Evolutionary conservation across 495 filamentous ascomycete species (phyloP).

Genomic region (Aspergillus affinis): DNA sequence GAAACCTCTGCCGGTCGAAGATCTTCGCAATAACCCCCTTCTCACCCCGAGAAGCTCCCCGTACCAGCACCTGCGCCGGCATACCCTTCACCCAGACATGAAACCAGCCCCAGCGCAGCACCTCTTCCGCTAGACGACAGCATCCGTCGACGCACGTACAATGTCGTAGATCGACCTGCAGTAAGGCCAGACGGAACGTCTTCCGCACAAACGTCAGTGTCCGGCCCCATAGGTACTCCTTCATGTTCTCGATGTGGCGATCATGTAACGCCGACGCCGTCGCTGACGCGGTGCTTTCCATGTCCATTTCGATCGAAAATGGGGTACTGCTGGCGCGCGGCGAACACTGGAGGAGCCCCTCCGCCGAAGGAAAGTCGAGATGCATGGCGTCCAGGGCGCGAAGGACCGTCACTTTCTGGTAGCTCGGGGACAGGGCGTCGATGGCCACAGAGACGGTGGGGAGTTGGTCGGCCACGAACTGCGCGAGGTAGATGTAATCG

Average conservation of each 20-base stretch:
- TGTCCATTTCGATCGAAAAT: neutral
- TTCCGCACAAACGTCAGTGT: constrained; percentile 18
- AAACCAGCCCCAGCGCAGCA: constrained; percentile 15
- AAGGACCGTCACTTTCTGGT: neutral
- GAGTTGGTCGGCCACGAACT: constrained; percentile 4
- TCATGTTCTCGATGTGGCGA: constrained; percentile 11
- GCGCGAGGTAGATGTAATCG: constrained; percentile 10
- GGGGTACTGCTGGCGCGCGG: neutral
- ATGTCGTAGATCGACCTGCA: constrained; percentile 6
- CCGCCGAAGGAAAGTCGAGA: neutral
- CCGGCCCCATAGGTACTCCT: constrained; percentile 15
- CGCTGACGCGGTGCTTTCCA: neutral
- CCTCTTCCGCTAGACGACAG: constrained; percentile 12
- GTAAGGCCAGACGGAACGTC: constrained; percentile 8
- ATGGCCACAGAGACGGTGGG: neutral
- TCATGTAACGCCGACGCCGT: neutral
- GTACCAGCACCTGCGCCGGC: constrained; percentile 10
- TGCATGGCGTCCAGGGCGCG: neutral
- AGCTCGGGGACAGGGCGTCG: neutral
- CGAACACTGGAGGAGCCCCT: neutral
- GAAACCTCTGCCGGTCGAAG: constrained; percentile 5
- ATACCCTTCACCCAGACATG: constrained; percentile 12
- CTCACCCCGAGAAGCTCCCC: constrained; percentile 5
- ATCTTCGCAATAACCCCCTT: constrained; percentile 5
- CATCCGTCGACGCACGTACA: constrained; percentile 12